Evolutionary conservation across 208 protist species (phyloP), one percentile per base, ranked within the genome.

Genomic region (Wallacemonas sp.): DNA sequence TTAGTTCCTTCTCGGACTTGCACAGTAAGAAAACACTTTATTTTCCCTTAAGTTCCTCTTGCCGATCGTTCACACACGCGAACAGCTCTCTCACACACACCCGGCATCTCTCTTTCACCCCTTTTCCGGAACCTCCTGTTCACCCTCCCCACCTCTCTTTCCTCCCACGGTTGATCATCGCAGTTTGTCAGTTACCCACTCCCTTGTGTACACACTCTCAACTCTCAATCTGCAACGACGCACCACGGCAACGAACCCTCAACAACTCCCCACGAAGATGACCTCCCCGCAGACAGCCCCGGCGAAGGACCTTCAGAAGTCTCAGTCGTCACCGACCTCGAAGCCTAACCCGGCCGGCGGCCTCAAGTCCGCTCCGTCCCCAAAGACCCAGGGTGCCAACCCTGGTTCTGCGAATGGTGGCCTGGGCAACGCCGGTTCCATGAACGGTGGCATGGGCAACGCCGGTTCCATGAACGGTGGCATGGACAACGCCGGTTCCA

Each of bases 381-480:
- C 36, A 14, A 7, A 41, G 36, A 7, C 36, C 36, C 36, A 41
- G 36, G 36, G 36, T 14, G 10, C 36, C 36, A 14, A 41, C 36
- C 36, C 36, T 14, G 48, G 48, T n/a, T 33, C 59, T 8, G 42
- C 49, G 57, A 48, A 41, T 5, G 22, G 52, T 36, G 20, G 50
- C 25, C 12, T 67, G 28, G 33, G 36, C 22, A 16, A 14, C 23
- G 38, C 28, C 12, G 32, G 48, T n/a, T 33, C 59, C 5, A 55
- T 61, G 57, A 48, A 41, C 16, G 22, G 52, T 36, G 20, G 50
- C 25, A 39, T 67, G 28, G 33, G 36, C 22, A 16, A 14, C 23
- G 38, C 28, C 12, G 32, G 48, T n/a, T 33, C 59, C 5, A 55
- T 61, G 57, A 48, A 41, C 16, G 22, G 52, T 36, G 20, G 50